Evolutionary conservation across 495 filamentous ascomycete species (phyloP), one percentile per base, ranked within the genome.

Genomic region (Trichoderma reesei): DNA sequence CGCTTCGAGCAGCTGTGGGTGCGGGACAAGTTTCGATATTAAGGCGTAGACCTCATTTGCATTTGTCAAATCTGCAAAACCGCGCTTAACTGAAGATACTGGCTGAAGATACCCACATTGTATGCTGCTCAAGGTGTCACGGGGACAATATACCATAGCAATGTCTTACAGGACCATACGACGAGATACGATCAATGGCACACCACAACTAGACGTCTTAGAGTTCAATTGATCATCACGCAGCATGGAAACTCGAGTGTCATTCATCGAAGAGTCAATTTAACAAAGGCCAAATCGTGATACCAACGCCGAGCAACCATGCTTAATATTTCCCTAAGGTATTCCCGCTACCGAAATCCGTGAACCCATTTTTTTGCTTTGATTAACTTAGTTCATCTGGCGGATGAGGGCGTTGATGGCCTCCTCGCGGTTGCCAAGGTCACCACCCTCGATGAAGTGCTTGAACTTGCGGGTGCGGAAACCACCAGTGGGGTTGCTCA

Each of bases 371-470:
- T 54, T 54, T 39, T 59, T 37, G 56, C 18, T 39, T 39, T 61
- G 10, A 61, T 39, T 41, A n/a, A 61, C 73, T 81, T 91, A 98
- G 86, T 98, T 98, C 95, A 98, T 98, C 84, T 96, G 89, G 78
- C 90, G 85, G 82, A 98, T 89, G 73, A 98, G 86, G 71, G 74
- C 79, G 83, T 98, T 98, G 86, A 98, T 98, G 83, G 96, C 90
- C 71, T 98, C 93, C 82, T 98, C 94, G 71, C 94, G 86, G 85
- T 98, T 96, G 79, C 94, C 94, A 69, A 92, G 82, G 80, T 98
- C 94, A 85, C 93, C 93, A 79, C 94, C 94, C 86, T 98, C 90
- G 69, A 98, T 90, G 85, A 90, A 98, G 84, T 98, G 95, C 84
- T 91, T 91, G 89, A 98, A 98, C 84, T 98, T 98, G 78, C 94